phyloP scores from a whole-genome alignment of 495 filamentous ascomycete species.

The Astrothelium macrocarpum region DNA sequence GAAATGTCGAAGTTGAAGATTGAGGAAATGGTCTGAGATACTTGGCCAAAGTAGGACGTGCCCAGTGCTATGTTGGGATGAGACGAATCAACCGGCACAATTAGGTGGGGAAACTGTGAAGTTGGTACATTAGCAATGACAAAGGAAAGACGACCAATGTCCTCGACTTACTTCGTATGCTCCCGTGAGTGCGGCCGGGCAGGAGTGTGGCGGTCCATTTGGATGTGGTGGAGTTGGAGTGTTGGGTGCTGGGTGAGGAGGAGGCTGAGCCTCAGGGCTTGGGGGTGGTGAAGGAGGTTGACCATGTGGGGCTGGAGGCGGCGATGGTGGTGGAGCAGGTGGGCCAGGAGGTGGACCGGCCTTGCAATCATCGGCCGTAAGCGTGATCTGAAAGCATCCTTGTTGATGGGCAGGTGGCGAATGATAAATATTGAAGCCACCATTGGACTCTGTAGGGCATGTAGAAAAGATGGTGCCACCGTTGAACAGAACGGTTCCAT shows the following conservation, averaged over 20 bases:
- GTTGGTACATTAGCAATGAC: background rate
- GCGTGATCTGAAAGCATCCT: constrained; percentile 16
- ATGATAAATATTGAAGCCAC: constrained; percentile 25
- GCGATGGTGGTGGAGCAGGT: background rate
- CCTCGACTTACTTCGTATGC: background rate
- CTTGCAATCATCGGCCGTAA: constrained; percentile 13
- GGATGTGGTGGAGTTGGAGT: background rate
- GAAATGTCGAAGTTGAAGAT: constrained; percentile 66
- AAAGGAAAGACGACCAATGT: background rate
- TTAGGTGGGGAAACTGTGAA: constrained; percentile 21
- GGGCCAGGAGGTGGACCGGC: background rate
- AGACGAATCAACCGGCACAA: constrained; percentile 24
- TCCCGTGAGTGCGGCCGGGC: background rate
- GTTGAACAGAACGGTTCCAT: constrained; percentile 16
- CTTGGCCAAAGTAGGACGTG: constrained; percentile 44
- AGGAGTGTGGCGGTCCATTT: background rate
- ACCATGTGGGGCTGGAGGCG: background rate
- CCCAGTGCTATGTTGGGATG: constrained; percentile 23
- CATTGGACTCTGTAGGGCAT: constrained; percentile 23
- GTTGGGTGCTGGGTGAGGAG: background rate
- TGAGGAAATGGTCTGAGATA: constrained; percentile 46
- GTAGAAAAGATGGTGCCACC: constrained; percentile 12
- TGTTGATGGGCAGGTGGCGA: constrained; percentile 13
- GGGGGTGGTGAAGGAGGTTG: background rate
- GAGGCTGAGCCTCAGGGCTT: background rate